Evolutionary conservation across 1,284 basidiomycete genomes (phyloP).

Genomic region (Anthracocystis setariae): DNA sequence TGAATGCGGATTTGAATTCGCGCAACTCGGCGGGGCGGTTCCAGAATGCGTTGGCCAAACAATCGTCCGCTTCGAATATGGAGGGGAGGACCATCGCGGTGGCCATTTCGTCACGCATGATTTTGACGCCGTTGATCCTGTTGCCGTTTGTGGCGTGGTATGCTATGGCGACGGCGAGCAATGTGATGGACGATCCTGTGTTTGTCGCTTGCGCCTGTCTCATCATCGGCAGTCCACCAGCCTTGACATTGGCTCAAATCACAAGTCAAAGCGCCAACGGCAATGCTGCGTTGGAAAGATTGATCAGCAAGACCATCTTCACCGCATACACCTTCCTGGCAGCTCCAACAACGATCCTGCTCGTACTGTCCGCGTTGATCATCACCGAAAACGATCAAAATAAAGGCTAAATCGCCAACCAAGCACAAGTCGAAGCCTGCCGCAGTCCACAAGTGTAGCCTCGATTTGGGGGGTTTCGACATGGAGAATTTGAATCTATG

Average conservation of each 20-base stretch:
- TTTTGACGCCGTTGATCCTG: slow-evolving; percentile 81
- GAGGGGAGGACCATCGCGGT: slow-evolving; percentile 80
- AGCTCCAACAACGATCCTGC: slow-evolving; percentile 59
- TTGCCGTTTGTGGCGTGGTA: slow-evolving; percentile 63
- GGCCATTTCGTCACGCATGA: slow-evolving; percentile 82
- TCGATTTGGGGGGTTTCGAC: no score
- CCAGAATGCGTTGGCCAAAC: slow-evolving; percentile 26
- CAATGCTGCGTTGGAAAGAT: slow-evolving; percentile 87
- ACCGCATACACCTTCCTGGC: slow-evolving; percentile 62
- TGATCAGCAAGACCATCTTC: slow-evolving; percentile 75
- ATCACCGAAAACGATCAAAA: slow-evolving; percentile 56
- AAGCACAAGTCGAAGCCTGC: no score
- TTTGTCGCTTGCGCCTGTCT: slow-evolving; percentile 83
- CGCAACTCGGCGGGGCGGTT: slow-evolving; percentile 28
- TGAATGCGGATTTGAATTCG: slow-evolving; percentile 46
- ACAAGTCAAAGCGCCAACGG: slow-evolving; percentile 79
- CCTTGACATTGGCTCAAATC: slow-evolving; percentile 74
- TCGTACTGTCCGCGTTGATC: slow-evolving; percentile 59
- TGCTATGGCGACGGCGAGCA: slow-evolving; percentile 41
- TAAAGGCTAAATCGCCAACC: slow-evolving; percentile 18
- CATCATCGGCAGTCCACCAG: slow-evolving; percentile 81
- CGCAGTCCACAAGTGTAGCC: no score
- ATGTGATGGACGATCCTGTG: slow-evolving; percentile 73
- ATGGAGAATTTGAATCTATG: no score
- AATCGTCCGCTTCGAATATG: slow-evolving; percentile 30